A percentile compares a stretch with the other conserved stretches of the same genome.
Evolutionary conservation across 2,329 filamentous ascomycete genomes (phyloP).

Genomic region (Calonectria fujianensis): DNA sequence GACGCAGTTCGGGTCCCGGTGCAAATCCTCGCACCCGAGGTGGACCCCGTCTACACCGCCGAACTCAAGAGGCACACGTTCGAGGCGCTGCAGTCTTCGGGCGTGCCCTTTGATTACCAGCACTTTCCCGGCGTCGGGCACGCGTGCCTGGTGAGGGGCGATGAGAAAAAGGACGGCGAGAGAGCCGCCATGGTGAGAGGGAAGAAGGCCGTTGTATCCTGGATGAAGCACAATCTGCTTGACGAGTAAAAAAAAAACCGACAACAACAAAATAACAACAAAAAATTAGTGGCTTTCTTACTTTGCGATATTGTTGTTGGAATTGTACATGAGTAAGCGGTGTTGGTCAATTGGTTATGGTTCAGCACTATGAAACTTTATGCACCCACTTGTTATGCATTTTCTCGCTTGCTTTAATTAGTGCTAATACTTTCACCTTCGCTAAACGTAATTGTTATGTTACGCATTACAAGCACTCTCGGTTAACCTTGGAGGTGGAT

Average conservation of each 20-base stretch:
- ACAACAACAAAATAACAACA: too few species aligned
- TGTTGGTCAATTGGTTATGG: not conserved
- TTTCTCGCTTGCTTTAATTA: not conserved
- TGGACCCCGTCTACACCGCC: conserved; percentile 62
- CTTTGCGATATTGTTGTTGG: not conserved
- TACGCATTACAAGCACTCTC: conserved; percentile 1
- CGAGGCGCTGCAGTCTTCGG: conserved; percentile 58
- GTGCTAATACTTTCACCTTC: not conserved
- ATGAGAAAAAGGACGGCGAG: conserved; percentile 61
- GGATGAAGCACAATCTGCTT: conserved; percentile 57
- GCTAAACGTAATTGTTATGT: conserved; percentile 9
- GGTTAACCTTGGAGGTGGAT: conserved; percentile 15
- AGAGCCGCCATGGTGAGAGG: conserved; percentile 64
- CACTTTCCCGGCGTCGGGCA: conserved; percentile 68
- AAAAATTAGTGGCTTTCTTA: not conserved
- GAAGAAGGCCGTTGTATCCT: conserved; percentile 65
- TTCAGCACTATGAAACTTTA: not conserved
- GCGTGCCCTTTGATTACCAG: conserved; percentile 66
- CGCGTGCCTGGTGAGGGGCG: conserved; percentile 63
- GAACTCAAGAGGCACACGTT: conserved; percentile 66
- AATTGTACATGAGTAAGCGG: not conserved
- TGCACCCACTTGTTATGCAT: not conserved
- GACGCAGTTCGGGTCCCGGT: conserved; percentile 67
- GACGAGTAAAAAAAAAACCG: conserved; percentile 3
- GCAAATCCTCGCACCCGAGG: conserved; percentile 71